Evolutionary conservation across 2,329 filamentous ascomycete genomes (phyloP), one percentile per base, ranked within the genome.

Genomic region (Coniochaeta sp.): DNA sequence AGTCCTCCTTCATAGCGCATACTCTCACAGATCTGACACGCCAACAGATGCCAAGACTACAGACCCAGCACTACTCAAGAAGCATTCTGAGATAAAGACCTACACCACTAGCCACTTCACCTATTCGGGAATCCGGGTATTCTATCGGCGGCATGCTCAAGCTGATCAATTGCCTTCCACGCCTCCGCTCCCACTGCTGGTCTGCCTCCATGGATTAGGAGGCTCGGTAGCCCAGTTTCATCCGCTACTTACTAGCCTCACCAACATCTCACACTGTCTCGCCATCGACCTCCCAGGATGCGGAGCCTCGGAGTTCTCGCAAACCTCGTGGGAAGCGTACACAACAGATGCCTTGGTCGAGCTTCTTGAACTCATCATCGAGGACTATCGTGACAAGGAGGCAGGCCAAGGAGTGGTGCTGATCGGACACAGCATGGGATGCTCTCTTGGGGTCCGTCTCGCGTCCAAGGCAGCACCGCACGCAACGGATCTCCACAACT

Each of bases 181-280:
- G 63, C 90, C 91, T 0, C 87, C 90, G 0, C 76, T 97, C 12
- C 95, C 95, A 1, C 77, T 99, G 11, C 77, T 98, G 3, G 92
- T 98, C 50, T 96, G 96, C 70, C 81, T 98, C 61, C 95, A 98
- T 69, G 95, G 95, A 1, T 81, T 98, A 11, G 95, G 93, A n/a
- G 95, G 95, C 57, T 96, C 91, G 0, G 83, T 92, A 26, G 89
- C 91, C 12, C 95, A 98, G 70, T 98, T 97, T 70, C 83, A 90
- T 60, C 85, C 89, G 33, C 77, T 98, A 6, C 76, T 98, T 17
- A 89, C 86, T 22, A 95, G 90, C 72, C 80, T 99, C 56, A 84
- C 89, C 58, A 91, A 96, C 69, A 79, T 92, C 57, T 91, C 90
- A 14, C 88, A 92, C 56, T 96, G 93, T 71, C 81, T 96, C 43